These are phyloP conservation scores for Excoecaria agallocha DNA, from an alignment of 345 rosid genomes.

Conservation along the genomic window DNA sequence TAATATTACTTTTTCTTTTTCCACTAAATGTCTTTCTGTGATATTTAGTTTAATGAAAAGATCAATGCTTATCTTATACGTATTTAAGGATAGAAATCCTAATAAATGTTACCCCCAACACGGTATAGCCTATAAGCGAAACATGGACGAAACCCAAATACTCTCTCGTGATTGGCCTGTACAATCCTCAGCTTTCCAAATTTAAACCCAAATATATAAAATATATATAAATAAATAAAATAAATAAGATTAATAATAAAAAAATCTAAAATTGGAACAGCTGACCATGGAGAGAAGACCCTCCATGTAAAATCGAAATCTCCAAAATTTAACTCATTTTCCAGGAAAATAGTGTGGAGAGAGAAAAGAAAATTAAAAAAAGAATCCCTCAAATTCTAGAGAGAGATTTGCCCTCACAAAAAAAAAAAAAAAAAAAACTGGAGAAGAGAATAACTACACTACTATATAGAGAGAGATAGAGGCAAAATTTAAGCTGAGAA, in stretches of 20 bases:
- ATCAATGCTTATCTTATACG: no score
- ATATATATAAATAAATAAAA: background rate
- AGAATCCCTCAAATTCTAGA: constrained; percentile 3
- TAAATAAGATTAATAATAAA: background rate
- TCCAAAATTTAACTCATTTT: background rate
- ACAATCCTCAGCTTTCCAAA: constrained; percentile 20
- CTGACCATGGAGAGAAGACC: background rate
- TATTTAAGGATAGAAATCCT: background rate
- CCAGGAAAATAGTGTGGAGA: constrained; percentile 9
- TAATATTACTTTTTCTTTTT: no score
- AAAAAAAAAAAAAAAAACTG: constrained; percentile 13
- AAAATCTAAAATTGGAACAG: background rate
- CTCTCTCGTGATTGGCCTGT: constrained; percentile 21
- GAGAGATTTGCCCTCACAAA: background rate
- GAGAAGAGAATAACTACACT: constrained; percentile 22
- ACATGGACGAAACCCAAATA: background rate
- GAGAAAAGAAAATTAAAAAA: background rate
- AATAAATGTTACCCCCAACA: background rate
- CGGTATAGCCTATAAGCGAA: background rate
- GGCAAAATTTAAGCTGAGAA: constrained; percentile 14
- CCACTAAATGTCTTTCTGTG: no score
- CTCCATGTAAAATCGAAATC: background rate
- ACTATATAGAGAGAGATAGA: constrained; percentile 8
- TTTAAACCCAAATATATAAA: background rate
- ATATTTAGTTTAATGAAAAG: no score